phyloP scores from a whole-genome alignment of 805 yeast species.

The Wickerhamiella occidentalis region DNA sequence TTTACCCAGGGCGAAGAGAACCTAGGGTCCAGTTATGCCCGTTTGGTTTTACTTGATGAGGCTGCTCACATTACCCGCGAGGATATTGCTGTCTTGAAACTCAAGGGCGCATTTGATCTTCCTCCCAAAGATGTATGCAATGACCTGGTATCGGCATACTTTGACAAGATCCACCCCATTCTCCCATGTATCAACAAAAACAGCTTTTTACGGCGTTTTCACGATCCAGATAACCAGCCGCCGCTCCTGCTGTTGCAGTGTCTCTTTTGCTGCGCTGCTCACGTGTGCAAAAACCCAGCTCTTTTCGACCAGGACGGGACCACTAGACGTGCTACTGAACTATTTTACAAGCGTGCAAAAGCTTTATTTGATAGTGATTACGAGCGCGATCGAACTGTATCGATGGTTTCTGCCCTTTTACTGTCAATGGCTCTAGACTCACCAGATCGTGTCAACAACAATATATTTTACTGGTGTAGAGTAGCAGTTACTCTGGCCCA shows the following conservation, averaged over 20 bases:
- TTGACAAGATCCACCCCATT: slow-evolving; percentile 51
- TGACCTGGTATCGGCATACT: slow-evolving; percentile 50
- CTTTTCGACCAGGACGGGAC: slow-evolving; percentile 36
- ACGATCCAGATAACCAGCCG: slow-evolving; percentile 45
- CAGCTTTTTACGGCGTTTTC: slow-evolving; percentile 47
- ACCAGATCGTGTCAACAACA: slow-evolving; percentile 54
- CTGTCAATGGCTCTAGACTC: slow-evolving; percentile 66
- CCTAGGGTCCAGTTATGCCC: not conserved
- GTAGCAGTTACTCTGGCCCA: slow-evolving; percentile 61
- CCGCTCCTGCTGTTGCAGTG: slow-evolving; percentile 61
- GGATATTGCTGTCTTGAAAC: slow-evolving; percentile 50
- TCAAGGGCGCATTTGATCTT: slow-evolving; percentile 57
- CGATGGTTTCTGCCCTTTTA: slow-evolving; percentile 49
- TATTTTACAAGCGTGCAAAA: slow-evolving; percentile 60
- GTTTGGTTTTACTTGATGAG: not conserved
- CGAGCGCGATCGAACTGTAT: slow-evolving; percentile 50
- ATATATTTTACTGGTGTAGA: slow-evolving; percentile 57
- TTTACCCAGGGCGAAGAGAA: slow-evolving; percentile 5
- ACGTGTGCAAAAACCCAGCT: slow-evolving; percentile 44
- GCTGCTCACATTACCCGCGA: slow-evolving; percentile 25
- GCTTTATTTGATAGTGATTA: slow-evolving; percentile 59
- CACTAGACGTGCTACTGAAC: slow-evolving; percentile 41
- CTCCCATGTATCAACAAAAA: slow-evolving; percentile 57
- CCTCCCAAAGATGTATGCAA: slow-evolving; percentile 50
- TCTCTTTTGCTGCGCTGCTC: slow-evolving; percentile 55